Evolutionary conservation across 1,139 yeast genomes (phyloP).

Genomic region (Nematodospora anomalae): DNA sequence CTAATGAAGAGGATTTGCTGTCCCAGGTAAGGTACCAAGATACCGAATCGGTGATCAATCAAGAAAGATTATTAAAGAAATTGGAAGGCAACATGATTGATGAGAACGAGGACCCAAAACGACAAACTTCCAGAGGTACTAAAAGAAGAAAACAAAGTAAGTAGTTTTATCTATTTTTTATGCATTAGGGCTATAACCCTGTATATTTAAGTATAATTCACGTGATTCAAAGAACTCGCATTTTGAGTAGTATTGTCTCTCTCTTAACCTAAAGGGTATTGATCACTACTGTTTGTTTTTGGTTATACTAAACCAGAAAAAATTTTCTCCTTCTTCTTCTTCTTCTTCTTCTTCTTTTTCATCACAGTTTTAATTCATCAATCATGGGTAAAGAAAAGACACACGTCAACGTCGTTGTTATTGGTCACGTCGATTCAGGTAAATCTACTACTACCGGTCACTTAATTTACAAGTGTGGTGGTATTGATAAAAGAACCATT

Average conservation of each 20-base stretch:
- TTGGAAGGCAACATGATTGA: conserved; percentile 14
- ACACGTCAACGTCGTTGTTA: conserved; percentile 99
- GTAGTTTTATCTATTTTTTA: background rate
- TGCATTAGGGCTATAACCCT: conserved; percentile 12
- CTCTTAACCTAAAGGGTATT: too few relatives aligned
- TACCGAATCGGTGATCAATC: conserved; percentile 27
- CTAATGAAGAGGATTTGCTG: conserved; percentile 22
- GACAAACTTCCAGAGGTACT: background rate
- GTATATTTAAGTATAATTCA: too few relatives aligned
- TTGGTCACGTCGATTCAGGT: conserved; percentile 98
- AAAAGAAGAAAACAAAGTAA: conserved; percentile 5
- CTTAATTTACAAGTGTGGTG: conserved; percentile 93
- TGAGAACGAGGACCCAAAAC: background rate
- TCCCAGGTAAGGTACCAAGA: conserved; percentile 36
- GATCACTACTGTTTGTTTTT: background rate
- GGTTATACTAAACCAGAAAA: conserved; percentile 3
- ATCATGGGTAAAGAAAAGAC: conserved; percentile 84
- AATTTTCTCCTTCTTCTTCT: conserved; percentile 9
- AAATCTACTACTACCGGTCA: conserved; percentile 98
- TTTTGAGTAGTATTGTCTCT: too few relatives aligned
- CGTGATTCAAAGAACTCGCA: too few relatives aligned
- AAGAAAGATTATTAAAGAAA: conserved; percentile 28
- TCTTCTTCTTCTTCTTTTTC: conserved; percentile 8
- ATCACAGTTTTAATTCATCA: conserved; percentile 10
- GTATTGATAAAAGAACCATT: conserved; percentile 96